Base-by-base conservation (phyloP, 2,329 filamentous ascomycete species). In the Penicillium sp. region DNA sequence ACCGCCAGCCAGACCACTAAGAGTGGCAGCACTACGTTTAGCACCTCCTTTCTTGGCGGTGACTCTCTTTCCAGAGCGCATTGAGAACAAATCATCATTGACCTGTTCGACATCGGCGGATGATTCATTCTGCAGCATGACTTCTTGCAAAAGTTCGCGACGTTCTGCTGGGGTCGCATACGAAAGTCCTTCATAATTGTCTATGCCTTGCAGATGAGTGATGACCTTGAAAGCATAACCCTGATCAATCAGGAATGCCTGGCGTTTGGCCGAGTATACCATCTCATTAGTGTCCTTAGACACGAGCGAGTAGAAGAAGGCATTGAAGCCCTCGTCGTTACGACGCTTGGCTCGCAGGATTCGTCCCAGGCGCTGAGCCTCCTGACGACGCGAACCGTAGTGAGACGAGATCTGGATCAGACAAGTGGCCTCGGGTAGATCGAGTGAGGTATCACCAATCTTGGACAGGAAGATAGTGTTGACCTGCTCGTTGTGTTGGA, bases 201-300 rank as follows among this genome's bases (percentile, higher is more conserved):
- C 91, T 62, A 99, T 91, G 50, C 93, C 94, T 69, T 93, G 89
- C 8, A 99, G 82, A 70, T 96, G 91, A 0, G 94, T 99, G 73
- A 99, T 99, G 61, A 97, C 93, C 73, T 97, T 97, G 83, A 99
- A 99, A 0, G 94, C 93, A 73, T 99, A 99, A 10, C 94, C 94
- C 76, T 99, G 94, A 65, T 99, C 94, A 23, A 99, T 93, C 1
- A 99, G 82, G 79, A 99, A 99, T 1, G 94, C 93, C 75, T 99
- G 94, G 10, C 94, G 86, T 76, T 97, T 97, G 4, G 92, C 93
- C 0, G 93, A 97, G 75, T 96, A 99, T 72, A 88, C 94, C 93
- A 99, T 97, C 74, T 99, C 94, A 61, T 93, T 89, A 0, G 94
- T 99, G 72, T 99, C 94, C 74, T 97, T 97, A 6, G 91, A 96